These are phyloP conservation scores for Alternaria triticina DNA, from an alignment of 2,329 filamentous ascomycete species.

Conservation along the genomic window DNA sequence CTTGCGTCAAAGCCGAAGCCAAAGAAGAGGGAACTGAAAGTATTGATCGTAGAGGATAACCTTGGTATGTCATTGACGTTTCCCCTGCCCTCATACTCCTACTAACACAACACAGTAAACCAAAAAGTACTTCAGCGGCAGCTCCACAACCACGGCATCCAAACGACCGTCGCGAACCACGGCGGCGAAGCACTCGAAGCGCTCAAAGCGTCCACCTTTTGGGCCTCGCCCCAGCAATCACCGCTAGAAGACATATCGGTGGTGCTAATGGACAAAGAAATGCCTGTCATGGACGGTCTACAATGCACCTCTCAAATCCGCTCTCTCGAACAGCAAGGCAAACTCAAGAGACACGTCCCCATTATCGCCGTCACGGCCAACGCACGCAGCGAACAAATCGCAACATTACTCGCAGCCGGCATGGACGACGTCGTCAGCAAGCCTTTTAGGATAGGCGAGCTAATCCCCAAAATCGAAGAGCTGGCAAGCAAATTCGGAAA, in stretches of 20 bases:
- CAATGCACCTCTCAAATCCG: constrained; percentile 48
- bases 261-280: constrained; percentile 50
- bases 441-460: constrained; percentile 58
- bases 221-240: constrained; percentile 34
- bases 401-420: constrained; percentile 45
- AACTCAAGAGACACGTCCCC: constrained; percentile 45
- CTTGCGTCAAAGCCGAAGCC: constrained; percentile 12
- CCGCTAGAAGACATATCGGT: constrained; percentile 34
- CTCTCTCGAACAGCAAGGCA: constrained; percentile 44
- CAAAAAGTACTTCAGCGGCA: constrained; percentile 59
- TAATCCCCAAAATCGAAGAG: constrained; percentile 60
- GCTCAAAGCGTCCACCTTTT: constrained; percentile 53
- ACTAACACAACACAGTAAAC: constrained; percentile 48
- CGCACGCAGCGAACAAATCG: constrained; percentile 50
- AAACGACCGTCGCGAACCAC: constrained; percentile 57
- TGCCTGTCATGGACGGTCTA: constrained; percentile 52
- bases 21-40: constrained; percentile 32
- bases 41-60: constrained; percentile 54
- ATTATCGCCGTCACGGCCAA: constrained; percentile 54
- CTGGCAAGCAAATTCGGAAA: constrained; percentile 38
- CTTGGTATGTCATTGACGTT: constrained; percentile 30
- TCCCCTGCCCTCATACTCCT: no score
- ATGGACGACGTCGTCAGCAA: constrained; percentile 60
- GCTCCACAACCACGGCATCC: constrained; percentile 55
- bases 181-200: constrained; percentile 57